phyloP scores from a whole-genome alignment of 129 eudicot genomes.

The Tagetes erecta region DNA sequence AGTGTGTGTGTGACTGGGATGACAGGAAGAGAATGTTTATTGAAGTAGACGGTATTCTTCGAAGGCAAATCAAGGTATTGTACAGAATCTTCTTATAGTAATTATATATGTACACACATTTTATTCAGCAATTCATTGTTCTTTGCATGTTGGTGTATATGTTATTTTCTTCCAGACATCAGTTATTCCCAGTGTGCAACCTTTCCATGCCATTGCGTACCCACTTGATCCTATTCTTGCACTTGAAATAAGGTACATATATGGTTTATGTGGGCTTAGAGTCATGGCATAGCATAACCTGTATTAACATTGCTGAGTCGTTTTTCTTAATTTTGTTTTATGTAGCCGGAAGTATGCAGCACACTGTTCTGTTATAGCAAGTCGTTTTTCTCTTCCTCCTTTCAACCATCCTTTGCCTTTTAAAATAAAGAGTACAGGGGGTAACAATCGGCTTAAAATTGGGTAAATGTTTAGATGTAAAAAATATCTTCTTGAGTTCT shows the following conservation, averaged over 20 bases:
- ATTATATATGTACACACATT: no score
- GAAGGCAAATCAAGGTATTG: constrained; percentile 83
- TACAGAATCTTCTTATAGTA: neutral
- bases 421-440: constrained; percentile 65
- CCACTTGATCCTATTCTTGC: constrained; percentile 98
- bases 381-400: constrained; percentile 80
- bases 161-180: constrained; percentile 60
- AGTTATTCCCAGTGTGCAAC: constrained; percentile 96
- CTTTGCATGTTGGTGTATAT: neutral
- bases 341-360: constrained; percentile 90
- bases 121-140: neutral
- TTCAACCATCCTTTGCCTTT: constrained; percentile 76
- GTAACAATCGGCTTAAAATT: constrained; percentile 66
- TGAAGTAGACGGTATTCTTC: constrained; percentile 87
- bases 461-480: constrained; percentile 50
- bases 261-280: neutral
- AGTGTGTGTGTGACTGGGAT: constrained; percentile 98
- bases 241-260: constrained; percentile 74
- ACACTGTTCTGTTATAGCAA: constrained; percentile 81
- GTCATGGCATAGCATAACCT: no score
- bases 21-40: constrained; percentile 73
- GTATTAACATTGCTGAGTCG: constrained; percentile 4
- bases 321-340: neutral
- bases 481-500: neutral
- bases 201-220: constrained; percentile 97